phyloP scores from a whole-genome alignment of 2,329 filamentous ascomycete genomes.

The Diaporthe ampelina region DNA sequence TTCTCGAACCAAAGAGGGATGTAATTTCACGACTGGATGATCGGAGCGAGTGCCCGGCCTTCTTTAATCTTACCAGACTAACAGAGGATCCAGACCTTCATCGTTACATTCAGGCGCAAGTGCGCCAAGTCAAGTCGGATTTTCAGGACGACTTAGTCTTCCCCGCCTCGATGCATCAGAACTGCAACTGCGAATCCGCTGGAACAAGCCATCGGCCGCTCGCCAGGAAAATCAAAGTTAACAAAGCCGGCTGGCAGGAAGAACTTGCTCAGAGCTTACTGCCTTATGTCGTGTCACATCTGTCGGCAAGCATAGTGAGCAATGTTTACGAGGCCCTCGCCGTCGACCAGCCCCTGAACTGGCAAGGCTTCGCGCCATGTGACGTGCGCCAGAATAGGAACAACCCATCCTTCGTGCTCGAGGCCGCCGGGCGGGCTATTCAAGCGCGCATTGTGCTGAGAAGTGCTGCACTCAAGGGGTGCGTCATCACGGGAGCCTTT shows the following conservation, averaged over 20 bases:
- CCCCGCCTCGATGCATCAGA: not conserved
- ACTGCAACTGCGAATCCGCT: not conserved
- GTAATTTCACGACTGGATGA: not conserved
- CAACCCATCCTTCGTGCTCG: not conserved
- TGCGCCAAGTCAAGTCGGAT: not conserved
- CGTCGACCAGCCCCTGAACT: not conserved
- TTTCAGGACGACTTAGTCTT: not conserved
- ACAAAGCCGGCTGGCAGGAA: not conserved
- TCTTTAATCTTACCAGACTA: not conserved
- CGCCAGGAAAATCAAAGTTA: not conserved
- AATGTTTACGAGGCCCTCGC: not conserved
- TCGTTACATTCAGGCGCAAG: constrained; percentile 1
- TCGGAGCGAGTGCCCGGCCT: not conserved
- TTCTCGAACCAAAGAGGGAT: not conserved
- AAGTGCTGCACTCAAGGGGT: not conserved
- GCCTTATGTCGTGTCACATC: not conserved
- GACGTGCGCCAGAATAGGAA: not conserved
- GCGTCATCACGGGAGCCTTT: not conserved
- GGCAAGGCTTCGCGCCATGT: not conserved
- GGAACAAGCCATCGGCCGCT: not conserved
- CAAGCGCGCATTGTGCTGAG: not conserved
- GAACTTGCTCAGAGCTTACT: not conserved
- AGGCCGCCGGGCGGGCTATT: constrained; percentile 1
- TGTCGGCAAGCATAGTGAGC: not conserved
- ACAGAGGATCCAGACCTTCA: not conserved